Percentiles rank a stretch among this genome's conserved stretches.
These are phyloP conservation scores for Podosphaera fusca DNA, from an alignment of 2,329 filamentous ascomycete species.

Conservation along the genomic window DNA sequence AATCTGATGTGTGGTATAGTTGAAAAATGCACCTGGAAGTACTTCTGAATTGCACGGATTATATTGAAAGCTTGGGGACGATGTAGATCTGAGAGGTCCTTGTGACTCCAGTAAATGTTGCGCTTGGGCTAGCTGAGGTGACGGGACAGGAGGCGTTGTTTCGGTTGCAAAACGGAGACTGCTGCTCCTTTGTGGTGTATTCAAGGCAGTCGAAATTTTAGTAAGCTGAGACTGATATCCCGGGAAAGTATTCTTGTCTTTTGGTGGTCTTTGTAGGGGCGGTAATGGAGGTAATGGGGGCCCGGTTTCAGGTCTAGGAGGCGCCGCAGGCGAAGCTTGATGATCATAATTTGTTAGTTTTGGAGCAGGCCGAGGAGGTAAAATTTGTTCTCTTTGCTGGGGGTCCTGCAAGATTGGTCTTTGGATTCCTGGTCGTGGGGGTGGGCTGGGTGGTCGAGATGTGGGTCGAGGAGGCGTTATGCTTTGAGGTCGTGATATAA, in stretches of 20 bases:
- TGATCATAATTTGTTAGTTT: conserved; percentile 10
- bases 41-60: too few relatives aligned
- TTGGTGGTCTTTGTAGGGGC: conserved; percentile 6
- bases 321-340: conserved; percentile 4
- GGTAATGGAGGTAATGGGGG: conserved; percentile 17
- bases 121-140: conserved; percentile 13
- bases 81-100: neutral
- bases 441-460: conserved; percentile 49
- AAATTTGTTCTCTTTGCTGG: conserved; percentile 10
- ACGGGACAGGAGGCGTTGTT: conserved; percentile 9
- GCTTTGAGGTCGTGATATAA: conserved; percentile 47
- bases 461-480: conserved; percentile 24
- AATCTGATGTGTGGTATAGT: too few relatives aligned
- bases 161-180: conserved; percentile 12
- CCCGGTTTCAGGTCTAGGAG: conserved; percentile 9
- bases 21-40: too few relatives aligned
- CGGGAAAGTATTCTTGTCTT: conserved; percentile 7
- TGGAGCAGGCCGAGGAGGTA: conserved; percentile 16
- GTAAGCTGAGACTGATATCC: conserved; percentile 5
- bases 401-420: conserved; percentile 20
- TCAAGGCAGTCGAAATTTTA: conserved; percentile 1
- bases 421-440: conserved; percentile 39
- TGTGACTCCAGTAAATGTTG: neutral
- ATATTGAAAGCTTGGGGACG: too few relatives aligned
- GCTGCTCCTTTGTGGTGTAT: conserved; percentile 15